Evolutionary conservation across 192 early-diverging fungal species (phyloP), one percentile per base, ranked within the genome.

Genomic region (Entrophospora sp.): DNA sequence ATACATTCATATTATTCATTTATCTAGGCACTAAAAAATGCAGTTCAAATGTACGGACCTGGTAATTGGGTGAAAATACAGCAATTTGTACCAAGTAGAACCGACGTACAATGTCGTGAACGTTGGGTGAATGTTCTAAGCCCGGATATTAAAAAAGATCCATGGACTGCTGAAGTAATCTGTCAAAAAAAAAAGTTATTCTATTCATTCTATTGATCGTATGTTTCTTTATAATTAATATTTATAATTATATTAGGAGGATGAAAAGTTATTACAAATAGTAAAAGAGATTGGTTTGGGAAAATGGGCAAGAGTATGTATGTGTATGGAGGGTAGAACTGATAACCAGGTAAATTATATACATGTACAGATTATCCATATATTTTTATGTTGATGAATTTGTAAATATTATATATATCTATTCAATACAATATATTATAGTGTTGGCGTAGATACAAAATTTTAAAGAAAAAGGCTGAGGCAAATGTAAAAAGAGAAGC

Each of bases 91-190:
- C 82, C 75, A 2, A 86, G 86, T 12, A 73, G 88, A 53, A 91
- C 87, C 0, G 89, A 91, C 67, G 80, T 88, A 37, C 85, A 91
- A 64, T 90, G 88, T 55, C 79, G 89, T 48, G 89, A 91, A 65
- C 75, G 89, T 64, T 91, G 85, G 73, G 73, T 81, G 69, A 90
- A 91, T 68, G 77, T 87, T 7, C 69, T 90, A 36, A 71, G 77
- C 24, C 83, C 86, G 8, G 59, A 57, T 4, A 63, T 91, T 24
- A 80, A 85, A 37, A 74, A 78, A 34, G 75, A 78, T 51, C 77
- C 79, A 31, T 81, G 87, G 80, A 73, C 78, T 5, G 30, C 20
- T 5, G 77, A 81, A 38, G 81, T 76, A 64, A 27, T 37, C n/a
- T n/a, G n/a, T n/a, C n/a, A n/a, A n/a, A n/a, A n/a, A n/a, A n/a